Conservation (phyloP, 2,329 filamentous ascomycete species). For the Fonsecaea pedrosoi region DNA sequence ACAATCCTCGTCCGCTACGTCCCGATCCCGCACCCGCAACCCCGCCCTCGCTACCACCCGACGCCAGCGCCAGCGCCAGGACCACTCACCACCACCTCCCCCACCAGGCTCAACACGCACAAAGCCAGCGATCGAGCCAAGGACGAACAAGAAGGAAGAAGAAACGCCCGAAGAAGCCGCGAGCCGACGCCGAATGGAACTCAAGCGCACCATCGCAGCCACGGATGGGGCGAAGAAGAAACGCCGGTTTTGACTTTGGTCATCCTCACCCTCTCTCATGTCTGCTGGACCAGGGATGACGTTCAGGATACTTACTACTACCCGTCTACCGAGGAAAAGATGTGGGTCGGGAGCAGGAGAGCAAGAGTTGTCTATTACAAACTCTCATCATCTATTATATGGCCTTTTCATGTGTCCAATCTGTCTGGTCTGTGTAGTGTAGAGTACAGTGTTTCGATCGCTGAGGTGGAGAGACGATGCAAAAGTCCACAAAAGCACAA, state of each 20-base stretch:
- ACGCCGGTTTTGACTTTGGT: slow-evolving; percentile 56
- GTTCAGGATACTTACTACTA: too few relatives aligned
- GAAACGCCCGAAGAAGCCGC: slow-evolving; percentile 61
- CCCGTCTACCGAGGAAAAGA: not conserved
- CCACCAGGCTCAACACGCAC: not conserved
- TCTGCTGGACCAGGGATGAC: too few relatives aligned
- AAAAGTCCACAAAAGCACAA: not conserved
- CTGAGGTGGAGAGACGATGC: not conserved
- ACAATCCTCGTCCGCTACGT: not conserved
- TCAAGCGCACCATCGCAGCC: slow-evolving; percentile 63
- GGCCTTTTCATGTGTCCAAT: slow-evolving; percentile 13
- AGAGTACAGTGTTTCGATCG: not conserved
- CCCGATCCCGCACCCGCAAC: too few relatives aligned
- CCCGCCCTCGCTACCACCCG: too few relatives aligned
- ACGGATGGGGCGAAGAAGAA: slow-evolving; percentile 62
- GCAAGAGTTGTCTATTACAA: slow-evolving; percentile 4
- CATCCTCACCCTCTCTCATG: too few relatives aligned
- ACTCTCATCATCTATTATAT: not conserved
- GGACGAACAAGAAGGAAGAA: slow-evolving; percentile 33
- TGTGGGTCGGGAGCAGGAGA: not conserved
- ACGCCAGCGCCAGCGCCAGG: not conserved
- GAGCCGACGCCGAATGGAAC: slow-evolving; percentile 60
- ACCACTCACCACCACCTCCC: too few relatives aligned
- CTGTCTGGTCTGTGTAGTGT: not conserved
- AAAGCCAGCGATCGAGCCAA: slow-evolving; percentile 8